Evolutionary conservation across 441 rosid species (phyloP), one percentile per base, ranked within the genome.

Genomic region (Arabidopsis lyrata): DNA sequence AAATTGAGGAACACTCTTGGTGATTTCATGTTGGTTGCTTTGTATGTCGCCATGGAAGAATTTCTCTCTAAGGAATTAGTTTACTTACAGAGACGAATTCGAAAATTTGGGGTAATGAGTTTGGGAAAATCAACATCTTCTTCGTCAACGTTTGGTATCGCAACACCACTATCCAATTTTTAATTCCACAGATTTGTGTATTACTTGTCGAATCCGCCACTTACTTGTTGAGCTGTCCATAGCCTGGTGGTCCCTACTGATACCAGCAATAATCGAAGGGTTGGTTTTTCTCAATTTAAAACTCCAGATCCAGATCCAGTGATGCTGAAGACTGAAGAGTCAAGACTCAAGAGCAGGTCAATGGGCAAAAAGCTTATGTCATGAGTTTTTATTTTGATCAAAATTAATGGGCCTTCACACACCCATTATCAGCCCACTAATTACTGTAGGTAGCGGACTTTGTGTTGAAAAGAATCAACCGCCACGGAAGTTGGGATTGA

Each of bases 351-450:
- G 20, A 18, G 20, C 20, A 0, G 20, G 44, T 3, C n/a, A 39
- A 3, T 39, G 44, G 2, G 3, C 5, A 0, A 11, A 41, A 14
- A 54, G 15, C 32, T 2, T 3, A 5, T 0, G 36, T 1, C 0
- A 27, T 22, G 6, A 27, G 22, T 18, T 13, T 15, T 44, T 2
- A 34, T 49, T 11, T 32, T 48, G 12, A 34, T 6, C 22, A n/a
- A 35, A 3, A 2, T 6, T 36, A 60, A 42, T 54, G 69, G 58
- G 64, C 74, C 27, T 68, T 35, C 0, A 0, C 0, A 5, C 9
- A 20, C 32, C 69, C 74, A 41, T 22, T 22, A 5, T 34, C 2
- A 15, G 69, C 74, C 79, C 79, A 75, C 0, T 32, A 18, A 3
- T 5, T 0, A 1, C 2, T 38, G 16, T 20, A 52, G 20, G 15